A percentile compares a stretch with the other conserved stretches of the same genome.
These are phyloP conservation scores for Coemansia sp. DNA, from an alignment of 371 early-diverging fungal species.

Conservation along the genomic window DNA sequence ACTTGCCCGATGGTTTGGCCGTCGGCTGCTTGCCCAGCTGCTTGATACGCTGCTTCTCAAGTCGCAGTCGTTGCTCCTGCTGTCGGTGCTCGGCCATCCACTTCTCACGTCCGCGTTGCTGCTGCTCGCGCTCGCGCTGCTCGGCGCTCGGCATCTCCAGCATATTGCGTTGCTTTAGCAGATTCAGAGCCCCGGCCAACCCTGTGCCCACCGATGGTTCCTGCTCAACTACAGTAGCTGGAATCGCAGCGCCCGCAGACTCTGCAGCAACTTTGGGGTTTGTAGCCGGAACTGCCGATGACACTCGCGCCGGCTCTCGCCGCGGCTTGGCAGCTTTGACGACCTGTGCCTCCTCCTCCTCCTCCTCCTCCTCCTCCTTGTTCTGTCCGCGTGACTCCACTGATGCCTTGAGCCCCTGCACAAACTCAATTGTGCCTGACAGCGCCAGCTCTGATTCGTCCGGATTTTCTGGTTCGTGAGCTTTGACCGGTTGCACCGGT, in stretches of 20 bases:
- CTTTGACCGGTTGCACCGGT: neutral
- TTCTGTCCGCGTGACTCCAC: neutral
- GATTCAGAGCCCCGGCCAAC: slow-evolving; percentile 78
- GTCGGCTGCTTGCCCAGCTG: slow-evolving; percentile 17
- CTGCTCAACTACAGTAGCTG: slow-evolving; percentile 48
- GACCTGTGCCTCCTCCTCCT: slow-evolving; percentile 19
- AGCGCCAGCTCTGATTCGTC: slow-evolving; percentile 52
- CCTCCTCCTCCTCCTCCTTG: slow-evolving; percentile 14
- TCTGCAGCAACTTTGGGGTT: neutral
- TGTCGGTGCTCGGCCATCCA: slow-evolving; percentile 71
- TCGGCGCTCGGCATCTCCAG: slow-evolving; percentile 43
- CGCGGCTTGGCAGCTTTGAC: slow-evolving; percentile 27
- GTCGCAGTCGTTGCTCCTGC: slow-evolving; percentile 55
- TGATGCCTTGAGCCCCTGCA: slow-evolving; percentile 50
- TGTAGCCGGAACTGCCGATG: neutral
- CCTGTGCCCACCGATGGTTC: slow-evolving; percentile 82
- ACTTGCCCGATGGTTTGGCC: slow-evolving; percentile 13
- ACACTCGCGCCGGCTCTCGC: neutral
- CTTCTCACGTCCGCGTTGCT: slow-evolving; percentile 62
- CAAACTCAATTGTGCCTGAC: slow-evolving; percentile 71
- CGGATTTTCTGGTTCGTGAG: neutral
- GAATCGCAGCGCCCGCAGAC: neutral
- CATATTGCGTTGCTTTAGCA: slow-evolving; percentile 74
- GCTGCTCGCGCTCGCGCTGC: slow-evolving; percentile 55
- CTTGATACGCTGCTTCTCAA: slow-evolving; percentile 55